Evolutionary conservation across 1,284 basidiomycete species (phyloP), one percentile per base, ranked within the genome.

Genomic region (Mycena sp.): DNA sequence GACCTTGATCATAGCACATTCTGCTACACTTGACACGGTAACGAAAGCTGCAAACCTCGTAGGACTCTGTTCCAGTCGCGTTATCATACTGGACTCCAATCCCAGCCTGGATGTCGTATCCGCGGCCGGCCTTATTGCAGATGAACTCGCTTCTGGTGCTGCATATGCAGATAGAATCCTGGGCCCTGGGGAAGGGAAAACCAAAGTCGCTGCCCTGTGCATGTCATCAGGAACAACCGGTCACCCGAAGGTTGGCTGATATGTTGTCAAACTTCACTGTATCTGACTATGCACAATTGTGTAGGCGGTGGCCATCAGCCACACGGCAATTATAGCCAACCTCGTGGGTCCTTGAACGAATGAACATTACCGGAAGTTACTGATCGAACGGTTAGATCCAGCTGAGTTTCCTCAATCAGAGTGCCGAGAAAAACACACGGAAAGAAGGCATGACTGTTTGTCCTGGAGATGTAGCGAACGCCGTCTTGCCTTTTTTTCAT

Each of bases 191-290:
- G 77, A 77, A 67, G 79, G 75, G 21, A 78, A 71, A 61, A 77
- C 69, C 17, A 81, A 87, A 71, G 72, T 92, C 2, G 92, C 91
- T 2, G 82, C 92, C 62, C 76, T 93, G 58, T 86, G 82, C 57
- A 91, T 91, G 78, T 91, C 89, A 6, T 90, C 87, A 43, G 92
- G 92, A 16, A 82, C 80, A 4, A 81, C 80, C 16, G 80, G 80
- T 38, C 76, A 73, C 28, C 80, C 78, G 26, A 82, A 81, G 74
- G 80, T 77, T 49, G 26, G 55, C 17, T 21, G n/a, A 41, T 26
- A 4, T 23, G 40, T 40, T 25, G 37, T 37, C 54, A 38, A 32
- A 53, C 14, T 43, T 49, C 38, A 19, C 19, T 43, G 23, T 21
- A 40, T 32, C 10, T 28, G n/a, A 9, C 17, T 19, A 17, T 45